Evolutionary conservation across 2,329 filamentous ascomycete genomes (phyloP).

Genomic region (Alternaria postmessia): DNA sequence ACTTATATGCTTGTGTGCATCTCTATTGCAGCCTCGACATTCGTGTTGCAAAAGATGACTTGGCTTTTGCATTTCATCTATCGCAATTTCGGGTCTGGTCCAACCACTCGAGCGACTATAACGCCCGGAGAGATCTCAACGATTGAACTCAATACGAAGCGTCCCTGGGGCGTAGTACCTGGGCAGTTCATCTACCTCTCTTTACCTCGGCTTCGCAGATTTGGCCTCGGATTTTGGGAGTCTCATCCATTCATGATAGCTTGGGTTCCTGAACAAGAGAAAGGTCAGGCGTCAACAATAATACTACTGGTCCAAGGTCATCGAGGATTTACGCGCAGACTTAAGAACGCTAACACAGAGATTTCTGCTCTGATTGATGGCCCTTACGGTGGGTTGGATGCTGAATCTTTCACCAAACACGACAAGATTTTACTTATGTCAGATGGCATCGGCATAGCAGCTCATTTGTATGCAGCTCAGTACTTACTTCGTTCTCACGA

Average conservation of each 20-base stretch:
- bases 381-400: conserved; percentile 5
- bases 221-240: conserved; percentile 12
- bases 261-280: neutral
- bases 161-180: neutral
- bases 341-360: neutral
- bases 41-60: neutral
- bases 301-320: neutral
- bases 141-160: neutral
- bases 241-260: conserved; percentile 19
- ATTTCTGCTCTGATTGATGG: neutral
- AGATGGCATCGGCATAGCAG: conserved; percentile 13
- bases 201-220: conserved; percentile 1
- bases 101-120: neutral
- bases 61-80: neutral
- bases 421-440: conserved; percentile 19
- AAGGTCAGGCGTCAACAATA: neutral
- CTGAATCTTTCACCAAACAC: conserved; percentile 1
- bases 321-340: neutral
- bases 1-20: neutral
- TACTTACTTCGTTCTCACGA: conserved; percentile 13
- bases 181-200: conserved; percentile 11
- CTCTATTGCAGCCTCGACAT: neutral
- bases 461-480: conserved; percentile 9
- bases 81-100: neutral
- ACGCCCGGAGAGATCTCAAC: neutral